phyloP scores from a whole-genome alignment of 176 grass and related monocot species.

The Triticum monococcum region DNA sequence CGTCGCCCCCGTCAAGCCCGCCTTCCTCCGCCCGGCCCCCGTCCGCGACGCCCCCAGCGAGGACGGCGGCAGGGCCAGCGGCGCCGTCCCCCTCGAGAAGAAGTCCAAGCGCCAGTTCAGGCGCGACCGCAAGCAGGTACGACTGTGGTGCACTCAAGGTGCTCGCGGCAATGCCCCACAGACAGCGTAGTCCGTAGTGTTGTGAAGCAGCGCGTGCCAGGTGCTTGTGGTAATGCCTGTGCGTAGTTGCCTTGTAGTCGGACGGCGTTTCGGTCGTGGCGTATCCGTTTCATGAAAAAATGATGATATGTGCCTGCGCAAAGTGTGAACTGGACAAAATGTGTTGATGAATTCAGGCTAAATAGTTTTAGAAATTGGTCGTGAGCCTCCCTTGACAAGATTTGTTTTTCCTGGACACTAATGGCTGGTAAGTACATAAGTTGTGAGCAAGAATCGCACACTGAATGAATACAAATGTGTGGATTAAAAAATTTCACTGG shows the following conservation, averaged over 20 bases:
- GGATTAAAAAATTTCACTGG: not conserved
- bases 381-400: not conserved
- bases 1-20: constrained; percentile 66
- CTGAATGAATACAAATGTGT: not conserved
- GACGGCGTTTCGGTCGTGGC: not conserved
- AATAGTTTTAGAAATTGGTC: not conserved
- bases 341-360: not conserved
- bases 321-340: too few species aligned
- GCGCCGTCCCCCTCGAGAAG: constrained; percentile 55
- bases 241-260: not conserved
- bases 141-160: not conserved
- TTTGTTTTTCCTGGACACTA: not conserved
- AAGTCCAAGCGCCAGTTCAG: constrained; percentile 85
- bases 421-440: not conserved
- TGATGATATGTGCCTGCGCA: too few species aligned
- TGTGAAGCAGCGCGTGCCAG: not conserved
- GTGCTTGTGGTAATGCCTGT: constrained; percentile 36
- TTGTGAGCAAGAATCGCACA: not conserved
- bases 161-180: not conserved
- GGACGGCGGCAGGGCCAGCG: constrained; percentile 19
- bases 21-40: constrained; percentile 72
- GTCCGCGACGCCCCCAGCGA: constrained; percentile 48
- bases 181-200: not conserved
- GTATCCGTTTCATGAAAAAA: not conserved
- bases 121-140: constrained; percentile 78